A percentile compares a stretch with the other conserved stretches of the same genome.
phyloP scores from a whole-genome alignment of 1,284 basidiomycete genomes.

The Cutaneotrichosporon sp. region DNA sequence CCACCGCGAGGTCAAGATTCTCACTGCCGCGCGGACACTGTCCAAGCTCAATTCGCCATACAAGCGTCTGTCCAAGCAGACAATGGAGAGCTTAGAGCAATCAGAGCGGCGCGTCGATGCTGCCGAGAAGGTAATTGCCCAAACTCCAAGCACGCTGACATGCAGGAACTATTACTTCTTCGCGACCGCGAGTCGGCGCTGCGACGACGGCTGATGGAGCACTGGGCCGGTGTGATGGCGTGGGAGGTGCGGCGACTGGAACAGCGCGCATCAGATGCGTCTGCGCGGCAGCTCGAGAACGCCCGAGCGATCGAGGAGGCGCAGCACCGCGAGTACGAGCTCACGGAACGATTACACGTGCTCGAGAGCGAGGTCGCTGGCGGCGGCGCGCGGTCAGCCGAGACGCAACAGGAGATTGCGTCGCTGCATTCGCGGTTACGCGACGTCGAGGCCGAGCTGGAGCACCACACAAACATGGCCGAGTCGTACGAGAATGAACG shows the following conservation, averaged over 20 bases:
- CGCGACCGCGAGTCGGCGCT: constrained; percentile 41
- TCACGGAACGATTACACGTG: neutral
- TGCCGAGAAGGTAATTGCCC: constrained; percentile 47
- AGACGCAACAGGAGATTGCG: neutral
- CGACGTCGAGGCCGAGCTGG: constrained; percentile 23
- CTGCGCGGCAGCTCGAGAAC: neutral
- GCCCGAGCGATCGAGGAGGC: neutral
- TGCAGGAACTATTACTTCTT: constrained; percentile 44
- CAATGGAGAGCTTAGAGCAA: constrained; percentile 45
- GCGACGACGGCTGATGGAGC: constrained; percentile 45
- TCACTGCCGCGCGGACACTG: constrained; percentile 46
- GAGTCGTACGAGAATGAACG: constrained; percentile 7
- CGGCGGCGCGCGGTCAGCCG: neutral
- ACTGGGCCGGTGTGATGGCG: constrained; percentile 48
- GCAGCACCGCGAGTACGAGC: neutral
- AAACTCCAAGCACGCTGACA: neutral
- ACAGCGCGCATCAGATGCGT: constrained; percentile 2
- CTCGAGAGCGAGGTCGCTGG: neutral
- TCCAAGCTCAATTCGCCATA: constrained; percentile 46
- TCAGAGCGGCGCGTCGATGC: constrained; percentile 45
- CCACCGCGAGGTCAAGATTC: constrained; percentile 48
- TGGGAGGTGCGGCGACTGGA: constrained; percentile 48
- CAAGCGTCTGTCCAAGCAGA: constrained; percentile 48
- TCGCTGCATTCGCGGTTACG: neutral
- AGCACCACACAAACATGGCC: neutral